Conservation (phyloP, 139 green algal genomes). For the Desmodesmus armatus region DNA sequence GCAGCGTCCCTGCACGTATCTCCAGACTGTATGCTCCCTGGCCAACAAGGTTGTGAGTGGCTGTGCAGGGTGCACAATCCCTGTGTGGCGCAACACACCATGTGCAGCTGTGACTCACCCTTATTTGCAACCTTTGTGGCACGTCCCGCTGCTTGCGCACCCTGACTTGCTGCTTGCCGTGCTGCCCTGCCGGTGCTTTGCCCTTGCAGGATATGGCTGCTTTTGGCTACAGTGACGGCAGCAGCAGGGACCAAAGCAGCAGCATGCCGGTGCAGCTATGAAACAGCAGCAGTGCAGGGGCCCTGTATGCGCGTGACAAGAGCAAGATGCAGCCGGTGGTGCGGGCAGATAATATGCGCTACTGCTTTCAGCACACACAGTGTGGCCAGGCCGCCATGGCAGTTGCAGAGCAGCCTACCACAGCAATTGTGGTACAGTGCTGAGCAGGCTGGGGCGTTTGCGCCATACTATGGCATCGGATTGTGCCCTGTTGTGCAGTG, state of each 20-base stretch:
- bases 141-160: background rate
- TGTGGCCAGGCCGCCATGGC: too few species aligned
- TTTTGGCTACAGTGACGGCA: slow-evolving; percentile 65
- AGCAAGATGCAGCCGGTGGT: too few species aligned
- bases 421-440: too few species aligned
- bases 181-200: background rate
- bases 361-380: too few species aligned
- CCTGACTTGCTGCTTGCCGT: background rate
- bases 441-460: too few species aligned
- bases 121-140: background rate
- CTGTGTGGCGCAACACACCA: too few species aligned
- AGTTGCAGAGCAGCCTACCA: too few species aligned
- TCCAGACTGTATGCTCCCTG: background rate
- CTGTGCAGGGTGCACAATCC: background rate
- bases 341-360: too few species aligned
- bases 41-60: background rate
- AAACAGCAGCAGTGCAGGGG: too few species aligned
- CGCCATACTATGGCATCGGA: too few species aligned
- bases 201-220: slow-evolving; percentile 71
- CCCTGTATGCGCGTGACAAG: too few species aligned
- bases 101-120: background rate
- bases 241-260: slow-evolving; percentile 26
- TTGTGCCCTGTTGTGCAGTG: too few species aligned
- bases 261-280: slow-evolving; percentile 18
- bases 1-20: background rate